phyloP scores from a whole-genome alignment of 176 grass and related monocot species.

The Musa troglodytarum region DNA sequence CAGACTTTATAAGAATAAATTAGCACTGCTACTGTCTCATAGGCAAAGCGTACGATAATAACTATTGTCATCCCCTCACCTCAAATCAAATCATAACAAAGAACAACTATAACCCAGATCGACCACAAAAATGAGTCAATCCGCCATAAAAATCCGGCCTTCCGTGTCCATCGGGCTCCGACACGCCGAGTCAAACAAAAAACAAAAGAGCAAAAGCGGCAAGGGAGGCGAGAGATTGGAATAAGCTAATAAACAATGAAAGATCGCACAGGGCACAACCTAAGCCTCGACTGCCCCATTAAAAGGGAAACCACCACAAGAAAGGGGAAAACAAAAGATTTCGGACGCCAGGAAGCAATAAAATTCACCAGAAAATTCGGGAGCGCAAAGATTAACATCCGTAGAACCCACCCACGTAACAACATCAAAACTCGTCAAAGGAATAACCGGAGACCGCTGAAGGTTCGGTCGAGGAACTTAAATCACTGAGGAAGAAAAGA shows the following conservation, averaged over 20 bases:
- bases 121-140: neutral
- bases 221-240: neutral
- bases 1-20: neutral
- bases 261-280: neutral
- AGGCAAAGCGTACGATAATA: conserved; percentile 3
- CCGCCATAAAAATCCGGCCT: conserved; percentile 7
- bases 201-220: conserved; percentile 4
- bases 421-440: neutral
- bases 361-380: neutral
- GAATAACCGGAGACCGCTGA: neutral
- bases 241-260: neutral
- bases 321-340: neutral
- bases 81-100: neutral
- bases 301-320: neutral
- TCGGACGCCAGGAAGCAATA: conserved; percentile 1
- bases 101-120: conserved; percentile 1
- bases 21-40: conserved; percentile 1
- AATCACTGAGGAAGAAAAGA: neutral
- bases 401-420: neutral
- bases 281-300: neutral
- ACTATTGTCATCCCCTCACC: neutral
- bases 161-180: neutral
- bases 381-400: neutral
- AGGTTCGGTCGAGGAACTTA: neutral
- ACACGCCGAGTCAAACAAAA: conserved; percentile 6